Conservation (phyloP, 495 filamentous ascomycete genomes). For the Xylaria sp. region DNA sequence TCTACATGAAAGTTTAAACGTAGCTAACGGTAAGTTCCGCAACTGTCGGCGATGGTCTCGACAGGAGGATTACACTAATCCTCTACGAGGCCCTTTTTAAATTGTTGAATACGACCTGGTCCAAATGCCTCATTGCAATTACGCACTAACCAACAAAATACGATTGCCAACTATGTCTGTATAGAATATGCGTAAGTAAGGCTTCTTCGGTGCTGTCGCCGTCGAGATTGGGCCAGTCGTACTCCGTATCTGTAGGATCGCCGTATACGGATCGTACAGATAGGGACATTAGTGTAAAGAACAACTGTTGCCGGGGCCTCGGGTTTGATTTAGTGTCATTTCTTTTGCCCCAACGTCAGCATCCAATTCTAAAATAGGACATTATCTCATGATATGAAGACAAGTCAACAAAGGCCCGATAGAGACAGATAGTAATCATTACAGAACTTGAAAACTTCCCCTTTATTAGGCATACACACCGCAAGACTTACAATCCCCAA, state of each 20-base stretch:
- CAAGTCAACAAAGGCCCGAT: background rate
- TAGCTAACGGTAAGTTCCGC: slow-evolving; percentile 6
- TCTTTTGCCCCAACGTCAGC: background rate
- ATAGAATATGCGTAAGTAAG: background rate
- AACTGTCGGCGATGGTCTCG: background rate
- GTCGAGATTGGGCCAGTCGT: background rate
- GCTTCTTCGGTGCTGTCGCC: background rate
- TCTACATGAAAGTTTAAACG: background rate
- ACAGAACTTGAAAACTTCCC: background rate
- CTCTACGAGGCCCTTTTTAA: background rate
- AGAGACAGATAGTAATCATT: background rate
- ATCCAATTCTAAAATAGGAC: background rate
- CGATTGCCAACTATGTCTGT: background rate
- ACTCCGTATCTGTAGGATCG: background rate
- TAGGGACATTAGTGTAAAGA: slow-evolving; percentile 5
- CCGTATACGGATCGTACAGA: slow-evolving; percentile 17
- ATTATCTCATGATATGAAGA: background rate
- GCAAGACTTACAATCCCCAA: background rate
- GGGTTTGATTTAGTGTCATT: background rate
- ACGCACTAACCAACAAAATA: background rate
- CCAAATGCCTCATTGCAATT: background rate
- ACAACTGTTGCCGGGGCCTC: background rate
- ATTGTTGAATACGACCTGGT: background rate
- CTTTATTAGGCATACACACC: background rate
- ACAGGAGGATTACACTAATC: background rate